Evolutionary conservation across 2,329 filamentous ascomycete species (phyloP).

Genomic region (Aspergillus sp.): DNA sequence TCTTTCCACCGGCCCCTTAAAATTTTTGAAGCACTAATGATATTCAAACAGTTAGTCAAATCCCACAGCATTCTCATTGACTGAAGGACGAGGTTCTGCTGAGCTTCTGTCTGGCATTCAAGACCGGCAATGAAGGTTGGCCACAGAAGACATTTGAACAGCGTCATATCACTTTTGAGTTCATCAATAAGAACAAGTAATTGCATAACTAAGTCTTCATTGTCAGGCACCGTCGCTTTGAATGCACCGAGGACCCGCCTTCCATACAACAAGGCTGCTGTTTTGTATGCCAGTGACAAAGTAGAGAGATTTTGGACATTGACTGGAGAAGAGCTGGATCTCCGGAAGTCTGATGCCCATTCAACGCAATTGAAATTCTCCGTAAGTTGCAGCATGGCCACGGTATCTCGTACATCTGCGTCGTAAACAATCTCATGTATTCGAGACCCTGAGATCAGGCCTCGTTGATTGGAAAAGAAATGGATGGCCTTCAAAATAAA

Average conservation of each 20-base stretch:
- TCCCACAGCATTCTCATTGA: slow-evolving; percentile 32
- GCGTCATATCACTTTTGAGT: slow-evolving; percentile 22
- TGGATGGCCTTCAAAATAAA: slow-evolving; percentile 31
- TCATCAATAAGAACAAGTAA: slow-evolving; percentile 25
- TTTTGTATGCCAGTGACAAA: neutral
- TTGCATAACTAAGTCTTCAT: slow-evolving; percentile 22
- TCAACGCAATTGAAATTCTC: slow-evolving; percentile 25
- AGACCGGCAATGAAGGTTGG: slow-evolving; percentile 35
- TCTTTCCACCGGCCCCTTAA: slow-evolving; percentile 26
- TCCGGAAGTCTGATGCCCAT: slow-evolving; percentile 25
- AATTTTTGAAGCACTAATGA: slow-evolving; percentile 31
- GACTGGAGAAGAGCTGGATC: neutral
- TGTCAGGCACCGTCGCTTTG: neutral
- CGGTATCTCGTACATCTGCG: slow-evolving; percentile 4
- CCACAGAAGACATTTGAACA: slow-evolving; percentile 38
- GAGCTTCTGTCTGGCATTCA: slow-evolving; percentile 24
- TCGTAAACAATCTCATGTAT: neutral
- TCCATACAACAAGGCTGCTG: slow-evolving; percentile 25
- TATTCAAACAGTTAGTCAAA: slow-evolving; percentile 33
- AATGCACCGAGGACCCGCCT: slow-evolving; percentile 25
- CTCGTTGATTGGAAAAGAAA: slow-evolving; percentile 26
- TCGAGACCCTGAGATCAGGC: slow-evolving; percentile 16
- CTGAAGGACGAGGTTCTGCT: slow-evolving; percentile 24
- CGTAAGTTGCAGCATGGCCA: slow-evolving; percentile 20
- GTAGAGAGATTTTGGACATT: neutral